Evolutionary conservation across 108 stramenopile species (phyloP), one percentile per base, ranked within the genome.

Genomic region (Pseudonitzschia multiseries): DNA sequence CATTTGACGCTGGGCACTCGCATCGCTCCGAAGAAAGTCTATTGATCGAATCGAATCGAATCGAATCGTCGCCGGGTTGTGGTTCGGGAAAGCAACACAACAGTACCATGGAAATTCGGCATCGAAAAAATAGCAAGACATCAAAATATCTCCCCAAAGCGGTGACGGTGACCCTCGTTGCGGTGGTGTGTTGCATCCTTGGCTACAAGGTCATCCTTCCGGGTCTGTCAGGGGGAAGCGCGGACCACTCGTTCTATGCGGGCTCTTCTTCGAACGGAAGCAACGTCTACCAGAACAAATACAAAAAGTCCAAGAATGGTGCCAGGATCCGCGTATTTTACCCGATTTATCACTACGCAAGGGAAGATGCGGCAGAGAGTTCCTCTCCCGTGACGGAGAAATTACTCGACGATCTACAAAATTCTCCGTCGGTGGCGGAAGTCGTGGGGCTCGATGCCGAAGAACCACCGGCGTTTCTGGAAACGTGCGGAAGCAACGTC

Each of bases 401-500:
- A 52, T 62, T 69, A 17, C n/a, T 57, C 24, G 29, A 72, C 18
- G 77, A 78, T 10, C 32, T 78, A 0, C 32, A 21, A 2, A 20
- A 70, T 18, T 65, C 65, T n/a, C 52, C 41, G 8, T 68, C 31
- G 42, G 71, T 71, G 33, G 13, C 32, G 2, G 46, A 72, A 9
- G 31, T 57, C 4, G 48, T 78, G 12, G 40, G 48, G 3, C 57
- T 78, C 56, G 60, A 78, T 27, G 22, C 63, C 17, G 24, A 72
- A 1, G 18, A 68, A 10, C 65, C 71, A 21, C 77, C 77, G 32
- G 9, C 21, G 9, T 77, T 77, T 70, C 21, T 74, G 24, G 28
- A 74, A n/a, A 43, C 50, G 0, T 69, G 68, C 50, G 41, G 56
- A 9, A 44, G 60, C 56, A 54, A 54, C 24, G 57, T 21, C 26